These are phyloP conservation scores for Plenodomus tracheiphilus DNA, from an alignment of 2,329 filamentous ascomycete species.

Conservation along the genomic window DNA sequence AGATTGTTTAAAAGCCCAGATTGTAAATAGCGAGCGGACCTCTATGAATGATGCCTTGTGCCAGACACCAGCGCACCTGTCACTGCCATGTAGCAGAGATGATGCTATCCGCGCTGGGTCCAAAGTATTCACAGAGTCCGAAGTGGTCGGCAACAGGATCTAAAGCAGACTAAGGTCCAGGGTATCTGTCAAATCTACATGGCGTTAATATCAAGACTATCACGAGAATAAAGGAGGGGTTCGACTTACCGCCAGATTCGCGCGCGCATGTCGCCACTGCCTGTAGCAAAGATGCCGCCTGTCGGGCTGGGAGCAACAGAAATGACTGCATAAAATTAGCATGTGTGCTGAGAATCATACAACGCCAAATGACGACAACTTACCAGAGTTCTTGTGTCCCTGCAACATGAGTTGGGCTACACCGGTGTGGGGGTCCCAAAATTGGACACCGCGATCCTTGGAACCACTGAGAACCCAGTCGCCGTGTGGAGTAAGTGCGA, in stretches of 20 bases:
- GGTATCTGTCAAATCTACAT: constrained; percentile 38
- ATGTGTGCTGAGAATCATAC: background rate
- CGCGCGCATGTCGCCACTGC: constrained; percentile 95
- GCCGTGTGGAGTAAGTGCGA: constrained; percentile 91
- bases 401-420: constrained; percentile 97
- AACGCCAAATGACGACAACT: constrained; percentile 26
- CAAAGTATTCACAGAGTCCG: too few relatives aligned
- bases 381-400: constrained; percentile 93
- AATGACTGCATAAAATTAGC: constrained; percentile 65
- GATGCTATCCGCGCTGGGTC: too few relatives aligned
- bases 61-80: too few relatives aligned
- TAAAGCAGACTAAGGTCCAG: constrained; percentile 33
- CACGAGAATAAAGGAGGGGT: background rate
- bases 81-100: too few relatives aligned
- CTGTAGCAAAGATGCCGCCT: constrained; percentile 88
- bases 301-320: constrained; percentile 92
- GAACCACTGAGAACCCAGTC: constrained; percentile 96
- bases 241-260: constrained; percentile 81
- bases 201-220: constrained; percentile 11
- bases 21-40: too few relatives aligned
- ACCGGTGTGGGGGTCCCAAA: constrained; percentile 95
- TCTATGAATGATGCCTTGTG: too few relatives aligned
- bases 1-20: too few relatives aligned
- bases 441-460: constrained; percentile 96
- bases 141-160: too few relatives aligned